Conservation (phyloP, 352 stramenopile species). For the Phytophthora syringae region DNA sequence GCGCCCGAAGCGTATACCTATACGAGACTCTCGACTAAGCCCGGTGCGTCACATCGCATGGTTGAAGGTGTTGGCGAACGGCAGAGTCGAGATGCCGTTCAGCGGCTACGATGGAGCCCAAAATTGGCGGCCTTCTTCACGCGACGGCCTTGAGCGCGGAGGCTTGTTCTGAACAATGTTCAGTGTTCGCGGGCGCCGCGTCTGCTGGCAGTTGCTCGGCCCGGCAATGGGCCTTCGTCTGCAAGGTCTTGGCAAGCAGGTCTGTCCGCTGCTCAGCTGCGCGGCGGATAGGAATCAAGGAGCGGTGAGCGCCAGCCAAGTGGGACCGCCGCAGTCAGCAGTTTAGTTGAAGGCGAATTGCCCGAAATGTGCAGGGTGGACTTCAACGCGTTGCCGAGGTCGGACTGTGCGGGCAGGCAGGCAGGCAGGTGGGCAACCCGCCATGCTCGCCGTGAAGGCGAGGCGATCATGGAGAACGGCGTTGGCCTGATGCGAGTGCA, state of each 20-base stretch:
- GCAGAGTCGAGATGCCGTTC: neutral
- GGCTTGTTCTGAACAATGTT: too few species aligned
- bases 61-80: neutral
- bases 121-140: conserved; percentile 18
- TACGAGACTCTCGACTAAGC: neutral
- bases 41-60: neutral
- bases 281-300: conserved; percentile 22
- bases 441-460: too few species aligned
- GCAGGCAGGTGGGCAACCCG: too few species aligned
- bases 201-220: conserved; percentile 29
- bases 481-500: neutral
- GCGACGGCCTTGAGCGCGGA: too few species aligned
- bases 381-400: conserved; percentile 20
- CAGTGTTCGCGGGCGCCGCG: conserved; percentile 6
- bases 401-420: too few species aligned
- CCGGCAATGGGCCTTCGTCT: conserved; percentile 15
- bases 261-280: conserved; percentile 19
- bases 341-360: conserved; percentile 6
- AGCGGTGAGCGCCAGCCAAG: conserved; percentile 29
- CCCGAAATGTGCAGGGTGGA: conserved; percentile 8
- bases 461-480: too few species aligned
- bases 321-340: conserved; percentile 16
- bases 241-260: conserved; percentile 6
- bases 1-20: neutral
- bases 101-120: neutral